Conservation (phyloP, 495 filamentous ascomycete species). For the Penicillium paxilli region DNA sequence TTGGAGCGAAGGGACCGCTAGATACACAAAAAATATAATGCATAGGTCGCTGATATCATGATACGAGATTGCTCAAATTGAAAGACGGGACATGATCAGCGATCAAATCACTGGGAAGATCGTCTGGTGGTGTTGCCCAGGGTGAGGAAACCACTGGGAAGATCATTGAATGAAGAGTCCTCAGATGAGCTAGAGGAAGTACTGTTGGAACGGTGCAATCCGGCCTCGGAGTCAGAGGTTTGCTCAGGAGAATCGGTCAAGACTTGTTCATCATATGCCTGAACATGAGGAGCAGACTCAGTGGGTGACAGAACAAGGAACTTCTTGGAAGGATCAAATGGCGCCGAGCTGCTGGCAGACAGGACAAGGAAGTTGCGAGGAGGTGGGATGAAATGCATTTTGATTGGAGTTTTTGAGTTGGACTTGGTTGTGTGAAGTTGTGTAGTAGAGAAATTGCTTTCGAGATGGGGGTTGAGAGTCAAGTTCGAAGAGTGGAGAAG, state of each 20-base stretch:
- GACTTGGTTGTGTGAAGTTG: slow-evolving; percentile 5
- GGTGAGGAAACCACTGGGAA: slow-evolving; percentile 34
- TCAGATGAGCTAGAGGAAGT: slow-evolving; percentile 23
- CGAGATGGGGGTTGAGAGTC: background rate
- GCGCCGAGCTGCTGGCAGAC: slow-evolving; percentile 18
- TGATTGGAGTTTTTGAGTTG: slow-evolving; percentile 16
- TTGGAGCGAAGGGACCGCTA: slow-evolving; percentile 4
- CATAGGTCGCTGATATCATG: slow-evolving; percentile 17
- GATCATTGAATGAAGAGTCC: slow-evolving; percentile 18
- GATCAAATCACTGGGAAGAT: slow-evolving; percentile 9
- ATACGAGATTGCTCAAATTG: slow-evolving; percentile 12
- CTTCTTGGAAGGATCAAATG: slow-evolving; percentile 25
- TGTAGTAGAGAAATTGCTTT: background rate
- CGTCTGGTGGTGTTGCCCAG: slow-evolving; percentile 26
- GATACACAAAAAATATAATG: slow-evolving; percentile 11
- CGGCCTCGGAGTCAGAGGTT: slow-evolving; percentile 4
- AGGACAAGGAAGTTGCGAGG: slow-evolving; percentile 40
- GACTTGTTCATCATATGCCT: slow-evolving; percentile 23
- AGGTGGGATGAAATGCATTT: slow-evolving; percentile 41
- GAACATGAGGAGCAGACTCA: slow-evolving; percentile 34
- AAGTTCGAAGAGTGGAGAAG: background rate
- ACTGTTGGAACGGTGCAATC: slow-evolving; percentile 23
- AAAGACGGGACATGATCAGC: slow-evolving; percentile 9
- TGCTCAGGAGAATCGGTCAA: slow-evolving; percentile 17
- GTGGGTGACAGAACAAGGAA: slow-evolving; percentile 40